Evolutionary conservation across 2,329 filamentous ascomycete genomes (phyloP).

Genomic region (Pyricularia pennisetigena): DNA sequence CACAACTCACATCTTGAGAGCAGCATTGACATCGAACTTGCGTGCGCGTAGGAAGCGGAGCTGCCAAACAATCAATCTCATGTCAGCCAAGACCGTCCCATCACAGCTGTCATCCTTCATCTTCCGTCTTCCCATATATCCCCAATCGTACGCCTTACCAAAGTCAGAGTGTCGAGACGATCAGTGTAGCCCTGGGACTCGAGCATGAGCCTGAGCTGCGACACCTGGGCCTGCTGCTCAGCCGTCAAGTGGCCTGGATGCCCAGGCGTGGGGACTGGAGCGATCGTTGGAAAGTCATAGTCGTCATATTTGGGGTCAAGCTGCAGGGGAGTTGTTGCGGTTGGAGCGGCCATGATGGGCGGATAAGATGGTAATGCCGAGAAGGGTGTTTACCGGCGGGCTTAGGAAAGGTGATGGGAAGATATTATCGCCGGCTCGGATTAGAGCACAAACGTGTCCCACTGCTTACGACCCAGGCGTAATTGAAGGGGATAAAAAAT

Average conservation of each 20-base stretch:
- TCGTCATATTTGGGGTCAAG: conserved; percentile 88
- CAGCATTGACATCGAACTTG: conserved; percentile 79
- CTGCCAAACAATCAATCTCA: conserved; percentile 25
- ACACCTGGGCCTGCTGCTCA: conserved; percentile 81
- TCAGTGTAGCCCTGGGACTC: conserved; percentile 76
- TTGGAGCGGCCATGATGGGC: conserved; percentile 14
- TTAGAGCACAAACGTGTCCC: background rate
- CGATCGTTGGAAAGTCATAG: conserved; percentile 83
- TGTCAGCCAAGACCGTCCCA: background rate
- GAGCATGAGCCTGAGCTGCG: conserved; percentile 75
- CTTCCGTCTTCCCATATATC: background rate
- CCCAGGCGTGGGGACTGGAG: conserved; percentile 59
- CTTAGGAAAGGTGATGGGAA: background rate
- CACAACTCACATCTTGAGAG: conserved; percentile 77
- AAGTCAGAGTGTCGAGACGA: conserved; percentile 81
- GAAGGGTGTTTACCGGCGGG: background rate
- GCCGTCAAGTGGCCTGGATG: conserved; percentile 82
- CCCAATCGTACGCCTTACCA: conserved; percentile 44
- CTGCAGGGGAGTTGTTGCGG: conserved; percentile 28
- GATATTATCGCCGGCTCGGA: background rate
- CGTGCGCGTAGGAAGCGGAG: conserved; percentile 86
- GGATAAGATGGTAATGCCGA: background rate
- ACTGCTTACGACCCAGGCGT: background rate
- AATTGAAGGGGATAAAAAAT: background rate
- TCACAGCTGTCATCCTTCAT: background rate